phyloP scores from a whole-genome alignment of 805 yeast genomes.

The Kodamaea sagamina region DNA sequence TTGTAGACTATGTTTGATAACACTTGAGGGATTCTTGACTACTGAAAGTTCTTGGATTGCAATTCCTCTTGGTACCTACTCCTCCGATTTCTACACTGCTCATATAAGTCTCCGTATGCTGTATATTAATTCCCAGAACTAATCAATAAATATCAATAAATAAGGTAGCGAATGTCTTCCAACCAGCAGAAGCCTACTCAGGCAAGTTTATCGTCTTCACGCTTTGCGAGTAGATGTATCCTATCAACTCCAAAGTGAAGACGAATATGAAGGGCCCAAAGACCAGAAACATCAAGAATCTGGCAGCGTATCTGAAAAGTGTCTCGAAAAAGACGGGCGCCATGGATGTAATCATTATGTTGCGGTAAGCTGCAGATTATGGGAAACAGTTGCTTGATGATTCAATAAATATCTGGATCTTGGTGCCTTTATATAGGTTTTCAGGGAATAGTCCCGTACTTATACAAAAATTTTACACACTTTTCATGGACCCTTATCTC shows the following conservation, averaged over 20 bases:
- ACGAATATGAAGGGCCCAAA: conserved; percentile 12
- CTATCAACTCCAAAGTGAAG: conserved; percentile 13
- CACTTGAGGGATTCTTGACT: too few relatives aligned
- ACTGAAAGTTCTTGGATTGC: too few relatives aligned
- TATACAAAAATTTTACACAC: not conserved
- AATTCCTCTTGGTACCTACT: too few relatives aligned
- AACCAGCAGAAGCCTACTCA: conserved; percentile 7
- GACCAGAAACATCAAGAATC: conserved; percentile 12
- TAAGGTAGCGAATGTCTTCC: conserved; percentile 1
- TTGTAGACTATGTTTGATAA: too few relatives aligned
- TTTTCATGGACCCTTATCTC: conserved; percentile 4
- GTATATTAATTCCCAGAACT: conserved; percentile 1
- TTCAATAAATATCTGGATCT: not conserved
- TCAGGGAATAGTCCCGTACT: not conserved
- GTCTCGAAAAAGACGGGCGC: conserved; percentile 3
- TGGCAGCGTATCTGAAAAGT: conserved; percentile 10
- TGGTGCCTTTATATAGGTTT: not conserved
- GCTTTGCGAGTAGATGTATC: conserved; percentile 11
- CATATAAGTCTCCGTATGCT: too few relatives aligned
- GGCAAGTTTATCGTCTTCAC: conserved; percentile 4
- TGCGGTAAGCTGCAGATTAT: too few relatives aligned
- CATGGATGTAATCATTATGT: conserved; percentile 5
- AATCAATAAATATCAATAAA: not conserved
- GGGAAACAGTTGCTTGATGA: not conserved
- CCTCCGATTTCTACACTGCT: too few relatives aligned